phyloP scores from a whole-genome alignment of 2,329 filamentous ascomycete genomes.

The Curvularia eragrostidis region DNA sequence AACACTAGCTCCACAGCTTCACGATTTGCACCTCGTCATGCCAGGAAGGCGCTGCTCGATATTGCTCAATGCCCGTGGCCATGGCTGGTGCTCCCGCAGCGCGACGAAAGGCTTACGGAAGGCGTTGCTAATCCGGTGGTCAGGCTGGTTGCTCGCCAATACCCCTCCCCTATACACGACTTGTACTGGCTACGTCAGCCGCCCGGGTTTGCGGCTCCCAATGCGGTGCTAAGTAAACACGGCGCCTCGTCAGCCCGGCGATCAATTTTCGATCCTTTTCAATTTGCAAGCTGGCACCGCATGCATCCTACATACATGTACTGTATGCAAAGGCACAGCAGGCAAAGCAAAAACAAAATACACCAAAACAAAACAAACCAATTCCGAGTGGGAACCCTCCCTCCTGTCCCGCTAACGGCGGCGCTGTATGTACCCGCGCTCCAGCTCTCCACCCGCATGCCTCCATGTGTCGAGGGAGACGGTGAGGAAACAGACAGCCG shows the following conservation, averaged over 20 bases:
- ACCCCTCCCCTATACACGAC: slow-evolving; percentile 1
- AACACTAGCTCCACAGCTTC: slow-evolving; percentile 34
- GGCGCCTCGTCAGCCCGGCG: neutral
- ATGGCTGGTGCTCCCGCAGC: slow-evolving; percentile 10
- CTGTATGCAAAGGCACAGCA: neutral
- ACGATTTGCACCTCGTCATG: slow-evolving; percentile 22
- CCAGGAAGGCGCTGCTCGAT: slow-evolving; percentile 23
- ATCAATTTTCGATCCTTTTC: neutral
- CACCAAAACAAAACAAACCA: neutral
- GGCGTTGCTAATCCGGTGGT: slow-evolving; percentile 3
- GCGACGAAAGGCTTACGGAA: slow-evolving; percentile 12
- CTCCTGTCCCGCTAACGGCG: slow-evolving; percentile 14
- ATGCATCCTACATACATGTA: neutral
- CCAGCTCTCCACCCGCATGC: slow-evolving; percentile 10
- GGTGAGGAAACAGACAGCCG: slow-evolving; percentile 21
- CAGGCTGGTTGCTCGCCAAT: neutral
- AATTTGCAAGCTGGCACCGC: neutral
- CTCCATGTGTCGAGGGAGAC: slow-evolving; percentile 28
- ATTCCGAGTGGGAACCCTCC: neutral
- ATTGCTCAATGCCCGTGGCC: slow-evolving; percentile 24
- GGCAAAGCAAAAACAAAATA: neutral
- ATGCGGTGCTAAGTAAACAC: neutral
- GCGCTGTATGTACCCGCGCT: slow-evolving; percentile 12
- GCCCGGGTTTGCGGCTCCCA: slow-evolving; percentile 1
- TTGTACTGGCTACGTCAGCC: slow-evolving; percentile 6